Conservation (phyloP, 805 yeast genomes). For the Clavispora fructus region DNA sequence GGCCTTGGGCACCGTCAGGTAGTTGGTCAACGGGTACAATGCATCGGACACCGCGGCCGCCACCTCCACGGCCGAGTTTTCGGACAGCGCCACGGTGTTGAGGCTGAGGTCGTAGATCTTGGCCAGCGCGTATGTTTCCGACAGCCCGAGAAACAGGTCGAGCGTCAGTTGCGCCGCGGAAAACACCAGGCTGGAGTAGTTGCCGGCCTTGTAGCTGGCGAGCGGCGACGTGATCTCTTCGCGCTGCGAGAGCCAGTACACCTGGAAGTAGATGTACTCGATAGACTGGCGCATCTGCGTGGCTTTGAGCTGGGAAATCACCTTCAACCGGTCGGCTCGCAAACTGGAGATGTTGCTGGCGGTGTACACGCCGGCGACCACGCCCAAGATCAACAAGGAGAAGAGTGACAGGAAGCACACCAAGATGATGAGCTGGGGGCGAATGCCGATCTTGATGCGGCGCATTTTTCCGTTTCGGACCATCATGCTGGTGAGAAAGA, state of each 20-base stretch:
- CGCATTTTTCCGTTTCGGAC: constrained; percentile 8
- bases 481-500: neutral
- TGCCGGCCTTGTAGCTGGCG: constrained; percentile 66
- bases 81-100: constrained; percentile 37
- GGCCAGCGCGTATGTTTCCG: constrained; percentile 59
- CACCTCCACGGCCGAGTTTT: constrained; percentile 23
- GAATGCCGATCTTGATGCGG: constrained; percentile 50
- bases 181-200: constrained; percentile 44
- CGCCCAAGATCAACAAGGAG: constrained; percentile 66
- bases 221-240: constrained; percentile 59
- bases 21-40: constrained; percentile 48
- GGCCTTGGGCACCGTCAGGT: constrained; percentile 40
- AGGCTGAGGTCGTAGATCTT: constrained; percentile 61
- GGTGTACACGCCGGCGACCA: constrained; percentile 71
- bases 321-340: constrained; percentile 66
- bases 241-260: constrained; percentile 56
- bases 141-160: constrained; percentile 59
- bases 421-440: constrained; percentile 68
- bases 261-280: constrained; percentile 60
- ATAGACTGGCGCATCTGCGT: constrained; percentile 71
- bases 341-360: constrained; percentile 54
- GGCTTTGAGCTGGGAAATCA: constrained; percentile 76
- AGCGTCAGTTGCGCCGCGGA: constrained; percentile 41
- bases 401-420: constrained; percentile 66
- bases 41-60: constrained; percentile 26